phyloP scores from a whole-genome alignment of 495 filamentous ascomycete species.

The Neurospora intermedia region DNA sequence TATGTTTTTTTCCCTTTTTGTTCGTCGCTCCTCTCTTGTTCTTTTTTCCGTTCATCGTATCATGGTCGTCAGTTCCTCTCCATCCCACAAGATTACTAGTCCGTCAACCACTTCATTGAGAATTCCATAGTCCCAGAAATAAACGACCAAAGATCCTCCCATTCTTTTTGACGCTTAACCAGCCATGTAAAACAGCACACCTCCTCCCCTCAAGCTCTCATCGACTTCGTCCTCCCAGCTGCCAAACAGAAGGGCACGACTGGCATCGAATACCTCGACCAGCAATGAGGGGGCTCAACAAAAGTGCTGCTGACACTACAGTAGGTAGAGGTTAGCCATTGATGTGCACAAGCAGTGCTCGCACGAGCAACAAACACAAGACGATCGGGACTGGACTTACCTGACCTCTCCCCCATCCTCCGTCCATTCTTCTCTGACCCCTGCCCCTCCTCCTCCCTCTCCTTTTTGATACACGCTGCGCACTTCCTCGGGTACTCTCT shows the following conservation, averaged over 20 bases:
- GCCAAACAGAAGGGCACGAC: not conserved
- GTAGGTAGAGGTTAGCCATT: not conserved
- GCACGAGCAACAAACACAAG: no score
- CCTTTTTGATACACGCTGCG: not conserved
- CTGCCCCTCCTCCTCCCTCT: not conserved
- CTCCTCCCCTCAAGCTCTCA: not conserved
- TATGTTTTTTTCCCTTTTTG: conserved; percentile 16
- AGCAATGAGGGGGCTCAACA: not conserved
- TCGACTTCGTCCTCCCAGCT: not conserved
- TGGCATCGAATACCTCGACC: not conserved
- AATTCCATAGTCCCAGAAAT: not conserved
- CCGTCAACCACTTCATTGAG: not conserved
- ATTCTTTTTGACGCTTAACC: not conserved
- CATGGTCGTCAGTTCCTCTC: no score
- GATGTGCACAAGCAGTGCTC: no score
- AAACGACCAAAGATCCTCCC: not conserved
- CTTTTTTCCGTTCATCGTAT: no score
- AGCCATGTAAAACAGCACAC: not conserved
- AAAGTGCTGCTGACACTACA: not conserved
- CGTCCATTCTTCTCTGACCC: not conserved
- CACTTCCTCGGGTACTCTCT: not conserved
- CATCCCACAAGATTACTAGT: not conserved
- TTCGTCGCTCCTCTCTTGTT: no score
- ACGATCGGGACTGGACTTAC: not conserved
- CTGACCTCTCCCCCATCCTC: not conserved